phyloP scores from a whole-genome alignment of 306 rosid genomes.

The Quillaja saponaria region DNA sequence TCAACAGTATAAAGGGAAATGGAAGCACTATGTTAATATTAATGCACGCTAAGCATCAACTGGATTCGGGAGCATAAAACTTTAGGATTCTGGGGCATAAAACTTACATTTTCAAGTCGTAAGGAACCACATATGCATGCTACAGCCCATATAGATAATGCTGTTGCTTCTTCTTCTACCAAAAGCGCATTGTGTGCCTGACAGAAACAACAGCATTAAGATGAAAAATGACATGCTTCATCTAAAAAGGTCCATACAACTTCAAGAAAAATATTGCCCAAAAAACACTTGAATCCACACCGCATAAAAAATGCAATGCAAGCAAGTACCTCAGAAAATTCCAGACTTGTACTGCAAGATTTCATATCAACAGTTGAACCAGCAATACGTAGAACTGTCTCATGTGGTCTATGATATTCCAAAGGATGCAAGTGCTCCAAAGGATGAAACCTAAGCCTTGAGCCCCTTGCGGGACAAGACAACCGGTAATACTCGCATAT shows the following conservation, averaged over 20 bases:
- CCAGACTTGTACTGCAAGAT: constrained; percentile 61
- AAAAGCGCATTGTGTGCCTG: constrained; percentile 78
- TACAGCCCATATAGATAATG: constrained; percentile 89
- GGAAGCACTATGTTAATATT: background rate
- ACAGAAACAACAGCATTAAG: constrained; percentile 38
- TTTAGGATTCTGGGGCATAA: constrained; percentile 16
- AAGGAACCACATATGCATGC: constrained; percentile 93
- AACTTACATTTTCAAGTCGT: constrained; percentile 88
- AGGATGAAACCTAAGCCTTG: constrained; percentile 69
- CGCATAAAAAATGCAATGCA: background rate
- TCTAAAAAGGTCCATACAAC: constrained; percentile 8
- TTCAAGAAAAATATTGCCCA: constrained; percentile 12
- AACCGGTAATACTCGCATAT: constrained; percentile 67
- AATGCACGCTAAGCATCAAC: too few species aligned
- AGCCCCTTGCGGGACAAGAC: constrained; percentile 65
- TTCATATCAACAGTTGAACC: constrained; percentile 74
- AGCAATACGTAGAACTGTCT: constrained; percentile 42
- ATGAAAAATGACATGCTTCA: background rate
- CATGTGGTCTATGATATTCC: constrained; percentile 59
- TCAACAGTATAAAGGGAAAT: constrained; percentile 1
- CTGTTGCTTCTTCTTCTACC: constrained; percentile 91
- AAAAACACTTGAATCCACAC: constrained; percentile 16
- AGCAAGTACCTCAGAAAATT: constrained; percentile 63
- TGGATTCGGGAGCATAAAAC: constrained; percentile 1
- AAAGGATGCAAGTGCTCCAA: constrained; percentile 61